Percentiles rank a stretch among this genome's conserved stretches.
phyloP scores from a whole-genome alignment of 1,284 basidiomycete species.

The Naganishia cerealis region DNA sequence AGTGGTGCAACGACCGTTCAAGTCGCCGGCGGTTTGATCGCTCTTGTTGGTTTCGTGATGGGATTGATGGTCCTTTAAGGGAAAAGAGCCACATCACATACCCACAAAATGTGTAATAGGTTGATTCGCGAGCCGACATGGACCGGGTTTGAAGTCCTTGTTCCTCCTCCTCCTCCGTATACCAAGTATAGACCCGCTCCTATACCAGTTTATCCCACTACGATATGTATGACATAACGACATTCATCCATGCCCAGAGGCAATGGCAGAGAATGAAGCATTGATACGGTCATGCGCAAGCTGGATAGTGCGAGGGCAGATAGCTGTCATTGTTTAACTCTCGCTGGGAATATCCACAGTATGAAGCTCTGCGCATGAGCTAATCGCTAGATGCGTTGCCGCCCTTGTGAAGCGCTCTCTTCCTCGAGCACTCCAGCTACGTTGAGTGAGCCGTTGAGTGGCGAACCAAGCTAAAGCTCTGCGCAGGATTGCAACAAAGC shows the following conservation, averaged over 20 bases:
- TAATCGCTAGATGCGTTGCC: no score
- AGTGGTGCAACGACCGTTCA: slow-evolving; percentile 35
- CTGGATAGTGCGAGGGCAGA: not conserved
- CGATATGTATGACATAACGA: slow-evolving; percentile 15
- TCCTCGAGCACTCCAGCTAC: no score
- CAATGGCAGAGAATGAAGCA: not conserved
- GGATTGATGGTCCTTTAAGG: slow-evolving; percentile 22
- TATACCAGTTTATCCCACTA: slow-evolving; percentile 1
- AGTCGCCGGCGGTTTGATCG: slow-evolving; percentile 30
- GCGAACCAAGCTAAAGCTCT: no score
- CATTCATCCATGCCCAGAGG: not conserved
- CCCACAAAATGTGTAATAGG: not conserved
- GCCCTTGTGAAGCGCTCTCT: no score
- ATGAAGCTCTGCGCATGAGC: no score
- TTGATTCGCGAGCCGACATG: not conserved
- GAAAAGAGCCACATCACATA: not conserved
- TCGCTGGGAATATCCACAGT: no score
- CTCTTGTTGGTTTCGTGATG: slow-evolving; percentile 40
- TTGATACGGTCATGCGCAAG: no score
- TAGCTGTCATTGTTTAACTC: not conserved
- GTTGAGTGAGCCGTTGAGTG: no score
- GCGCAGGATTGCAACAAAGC: no score
- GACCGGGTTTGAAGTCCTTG: not conserved
- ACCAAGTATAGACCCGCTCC: not conserved
- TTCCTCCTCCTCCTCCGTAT: not conserved